These are phyloP conservation scores for Acer negundo DNA, from an alignment of 345 rosid species.

Conservation along the genomic window DNA sequence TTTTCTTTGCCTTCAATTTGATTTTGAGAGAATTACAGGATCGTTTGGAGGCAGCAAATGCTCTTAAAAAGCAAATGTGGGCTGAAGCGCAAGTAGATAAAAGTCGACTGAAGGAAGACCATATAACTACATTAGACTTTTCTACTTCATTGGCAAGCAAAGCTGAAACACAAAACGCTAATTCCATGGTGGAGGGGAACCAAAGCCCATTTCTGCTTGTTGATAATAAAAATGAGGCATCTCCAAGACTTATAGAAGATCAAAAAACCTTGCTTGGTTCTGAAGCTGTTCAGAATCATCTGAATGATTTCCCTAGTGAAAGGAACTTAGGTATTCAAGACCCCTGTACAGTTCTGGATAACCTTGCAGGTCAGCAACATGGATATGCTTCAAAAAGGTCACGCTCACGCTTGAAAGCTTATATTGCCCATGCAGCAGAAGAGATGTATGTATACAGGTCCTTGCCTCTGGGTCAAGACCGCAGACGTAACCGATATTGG, in stretches of 20 bases:
- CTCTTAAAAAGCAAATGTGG: slow-evolving; percentile 99
- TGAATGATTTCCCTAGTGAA: slow-evolving; percentile 43
- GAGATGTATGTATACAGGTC: slow-evolving; percentile 92
- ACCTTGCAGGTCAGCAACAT: slow-evolving; percentile 51
- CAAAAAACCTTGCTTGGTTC: slow-evolving; percentile 46
- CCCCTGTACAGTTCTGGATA: slow-evolving; percentile 54
- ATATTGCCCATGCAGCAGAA: slow-evolving; percentile 86
- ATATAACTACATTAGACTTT: slow-evolving; percentile 53
- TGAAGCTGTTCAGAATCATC: slow-evolving; percentile 50
- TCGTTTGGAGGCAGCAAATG: slow-evolving; percentile 94
- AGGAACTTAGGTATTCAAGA: slow-evolving; percentile 48
- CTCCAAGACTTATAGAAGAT: slow-evolving; percentile 56
- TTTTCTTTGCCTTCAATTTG: slow-evolving; percentile 16
- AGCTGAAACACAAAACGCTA: slow-evolving; percentile 49
- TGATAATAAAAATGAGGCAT: slow-evolving; percentile 49
- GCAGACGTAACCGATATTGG: slow-evolving; percentile 97
- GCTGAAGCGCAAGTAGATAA: slow-evolving; percentile 93
- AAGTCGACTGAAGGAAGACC: slow-evolving; percentile 79
- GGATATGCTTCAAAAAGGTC: slow-evolving; percentile 84
- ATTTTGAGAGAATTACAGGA: slow-evolving; percentile 55
- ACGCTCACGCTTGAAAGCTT: slow-evolving; percentile 86
- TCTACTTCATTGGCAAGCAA: slow-evolving; percentile 45
- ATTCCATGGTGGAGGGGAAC: slow-evolving; percentile 40
- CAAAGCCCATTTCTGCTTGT: slow-evolving; percentile 49
- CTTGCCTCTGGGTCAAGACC: slow-evolving; percentile 97